Conservation (phyloP, 1,284 basidiomycete genomes). For the Rhodotorula sp. region DNA sequence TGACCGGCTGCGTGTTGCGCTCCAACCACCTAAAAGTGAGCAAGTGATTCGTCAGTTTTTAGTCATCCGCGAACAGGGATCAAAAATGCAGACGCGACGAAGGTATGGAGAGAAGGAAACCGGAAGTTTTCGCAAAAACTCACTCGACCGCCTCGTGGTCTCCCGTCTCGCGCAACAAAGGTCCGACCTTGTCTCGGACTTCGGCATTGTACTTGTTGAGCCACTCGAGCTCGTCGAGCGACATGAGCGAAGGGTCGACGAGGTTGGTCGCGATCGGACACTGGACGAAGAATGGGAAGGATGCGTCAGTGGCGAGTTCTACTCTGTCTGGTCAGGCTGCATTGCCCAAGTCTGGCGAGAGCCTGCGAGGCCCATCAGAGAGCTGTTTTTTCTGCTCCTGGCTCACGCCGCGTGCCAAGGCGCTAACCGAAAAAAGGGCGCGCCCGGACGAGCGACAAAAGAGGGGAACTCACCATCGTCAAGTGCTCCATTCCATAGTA, state of each 20-base stretch:
- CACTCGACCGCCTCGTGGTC: constrained; percentile 71
- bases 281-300: constrained; percentile 49
- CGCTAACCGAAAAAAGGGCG: too few relatives aligned
- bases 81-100: too few relatives aligned
- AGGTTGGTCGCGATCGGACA: constrained; percentile 86
- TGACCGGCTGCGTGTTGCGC: constrained; percentile 23
- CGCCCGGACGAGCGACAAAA: too few relatives aligned
- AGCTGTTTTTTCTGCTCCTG: too few relatives aligned
- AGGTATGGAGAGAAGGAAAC: not conserved
- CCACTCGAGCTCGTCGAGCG: constrained; percentile 70
- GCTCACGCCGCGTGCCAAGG: too few relatives aligned
- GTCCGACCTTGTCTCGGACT: constrained; percentile 70
- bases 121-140: not conserved
- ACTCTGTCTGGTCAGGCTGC: too few relatives aligned
- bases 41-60: not conserved
- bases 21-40: constrained; percentile 59
- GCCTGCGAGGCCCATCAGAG: not conserved
- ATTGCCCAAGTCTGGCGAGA: not conserved
- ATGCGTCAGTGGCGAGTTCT: too few relatives aligned
- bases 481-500: constrained; percentile 80
- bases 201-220: constrained; percentile 81
- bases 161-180: constrained; percentile 64
- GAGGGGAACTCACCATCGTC: constrained; percentile 61
- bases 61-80: too few relatives aligned
- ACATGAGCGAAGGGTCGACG: constrained; percentile 66